phyloP scores from a whole-genome alignment of 73 alveolate species.

The Effrenium voratum region DNA sequence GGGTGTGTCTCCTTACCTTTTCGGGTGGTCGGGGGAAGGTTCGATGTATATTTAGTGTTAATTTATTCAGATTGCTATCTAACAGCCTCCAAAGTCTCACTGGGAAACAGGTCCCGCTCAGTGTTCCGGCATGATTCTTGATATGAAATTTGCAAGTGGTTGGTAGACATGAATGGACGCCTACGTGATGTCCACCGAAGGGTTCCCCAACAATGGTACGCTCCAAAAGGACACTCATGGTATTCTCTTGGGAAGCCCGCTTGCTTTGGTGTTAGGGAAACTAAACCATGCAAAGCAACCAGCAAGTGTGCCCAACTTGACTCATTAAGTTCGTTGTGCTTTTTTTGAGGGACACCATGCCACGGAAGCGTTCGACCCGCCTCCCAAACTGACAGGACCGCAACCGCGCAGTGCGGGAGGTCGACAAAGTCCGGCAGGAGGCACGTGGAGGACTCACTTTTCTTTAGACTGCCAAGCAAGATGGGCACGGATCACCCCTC shows the following conservation, averaged over 20 bases:
- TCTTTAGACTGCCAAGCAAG: not conserved
- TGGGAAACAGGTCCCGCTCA: too few relatives aligned
- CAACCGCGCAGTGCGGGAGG: slow-evolving; percentile 27
- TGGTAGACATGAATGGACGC: too few relatives aligned
- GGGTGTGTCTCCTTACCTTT: too few relatives aligned
- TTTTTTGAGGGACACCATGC: not conserved
- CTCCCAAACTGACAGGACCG: not conserved
- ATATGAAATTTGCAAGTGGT: too few relatives aligned
- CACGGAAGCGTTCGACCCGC: too few relatives aligned
- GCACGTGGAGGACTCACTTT: not conserved
- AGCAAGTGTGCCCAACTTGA: not conserved
- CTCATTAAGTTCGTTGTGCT: not conserved
- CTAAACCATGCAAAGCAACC: not conserved
- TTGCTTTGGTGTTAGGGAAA: not conserved
- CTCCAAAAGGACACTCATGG: not conserved
- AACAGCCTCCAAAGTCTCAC: too few relatives aligned
- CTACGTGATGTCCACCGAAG: too few relatives aligned
- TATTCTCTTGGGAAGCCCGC: not conserved
- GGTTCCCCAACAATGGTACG: not conserved
- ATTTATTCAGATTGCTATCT: too few relatives aligned
- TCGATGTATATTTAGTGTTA: too few relatives aligned
- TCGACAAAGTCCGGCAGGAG: slow-evolving; percentile 36
- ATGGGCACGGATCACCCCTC: not conserved
- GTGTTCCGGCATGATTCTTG: too few relatives aligned
- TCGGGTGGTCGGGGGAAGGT: too few relatives aligned